Percentiles rank a stretch among this genome's conserved stretches.
Evolutionary conservation across 495 filamentous ascomycete genomes (phyloP).

Genomic region (Bombardia bombarda): DNA sequence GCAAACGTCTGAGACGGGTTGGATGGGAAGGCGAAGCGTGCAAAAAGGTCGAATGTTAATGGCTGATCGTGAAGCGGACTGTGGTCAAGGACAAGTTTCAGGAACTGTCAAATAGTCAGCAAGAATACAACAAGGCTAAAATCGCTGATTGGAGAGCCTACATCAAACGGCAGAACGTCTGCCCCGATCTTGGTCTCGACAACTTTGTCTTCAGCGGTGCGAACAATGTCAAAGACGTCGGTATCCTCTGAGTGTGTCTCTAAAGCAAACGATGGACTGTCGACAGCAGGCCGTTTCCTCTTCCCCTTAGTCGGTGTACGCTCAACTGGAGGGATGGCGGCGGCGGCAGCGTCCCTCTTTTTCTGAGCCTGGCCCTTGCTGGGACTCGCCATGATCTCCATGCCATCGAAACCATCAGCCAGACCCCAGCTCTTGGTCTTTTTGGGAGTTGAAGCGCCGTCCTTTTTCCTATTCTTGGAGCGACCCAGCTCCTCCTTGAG

Average conservation of each 20-base stretch:
- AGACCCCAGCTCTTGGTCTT: conserved; percentile 38
- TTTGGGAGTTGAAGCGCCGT: conserved; percentile 35
- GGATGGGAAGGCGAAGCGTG: conserved; percentile 32
- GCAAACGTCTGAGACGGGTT: conserved; percentile 31
- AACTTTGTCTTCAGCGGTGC: no score
- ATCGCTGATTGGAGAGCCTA: no score
- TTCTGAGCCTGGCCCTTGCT: conserved; percentile 29
- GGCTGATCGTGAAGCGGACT: conserved; percentile 24
- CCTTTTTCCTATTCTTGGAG: conserved; percentile 29
- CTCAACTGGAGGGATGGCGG: conserved; percentile 29
- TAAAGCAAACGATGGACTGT: conserved; percentile 41
- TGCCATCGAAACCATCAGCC: conserved; percentile 47
- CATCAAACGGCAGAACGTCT: conserved; percentile 23
- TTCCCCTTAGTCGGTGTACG: conserved; percentile 43
- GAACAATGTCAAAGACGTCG: no score
- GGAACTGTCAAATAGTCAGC: conserved; percentile 25
- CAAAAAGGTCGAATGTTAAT: conserved; percentile 34
- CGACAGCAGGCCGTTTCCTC: conserved; percentile 41
- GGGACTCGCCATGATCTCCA: conserved; percentile 39
- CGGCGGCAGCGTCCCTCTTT: conserved; percentile 23
- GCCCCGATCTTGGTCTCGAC: neutral
- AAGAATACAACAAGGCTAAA: no score
- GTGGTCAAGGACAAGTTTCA: conserved; percentile 36
- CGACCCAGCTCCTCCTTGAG: conserved; percentile 39
- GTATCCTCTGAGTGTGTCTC: conserved; percentile 30